Evolutionary conservation across 139 green algal genomes (phyloP), one percentile per base, ranked within the genome.

Genomic region (Tetradesmus obliquus): DNA sequence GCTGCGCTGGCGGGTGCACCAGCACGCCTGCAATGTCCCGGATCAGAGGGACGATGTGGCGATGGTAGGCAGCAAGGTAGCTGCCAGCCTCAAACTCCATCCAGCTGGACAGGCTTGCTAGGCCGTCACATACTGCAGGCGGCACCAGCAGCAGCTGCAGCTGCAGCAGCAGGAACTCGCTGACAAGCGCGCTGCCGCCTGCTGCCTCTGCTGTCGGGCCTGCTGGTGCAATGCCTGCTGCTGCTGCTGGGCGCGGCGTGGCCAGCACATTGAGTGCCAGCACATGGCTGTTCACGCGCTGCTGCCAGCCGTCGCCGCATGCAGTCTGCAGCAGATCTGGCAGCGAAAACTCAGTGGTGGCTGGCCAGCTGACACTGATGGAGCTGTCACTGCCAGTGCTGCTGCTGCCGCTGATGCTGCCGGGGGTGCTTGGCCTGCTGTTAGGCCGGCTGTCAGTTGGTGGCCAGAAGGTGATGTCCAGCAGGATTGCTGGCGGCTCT

Each of bases 101-200:
- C 9, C 1, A 55, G 53, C 9, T 32, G 53, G 19, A 5, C 20
- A 90, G 8, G 12, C 3, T 2, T 7, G 5, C 7, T 6, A 90
- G 53, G 2, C 15, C 69, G 24, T 55, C 17, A n/a, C 71, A 83
- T 20, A 84, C n/a, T 3, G 55, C 69, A 72, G 51, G 9, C 0
- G 86, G 86, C 53, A 90, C 22, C 86, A 90, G 69, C 86, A 90
- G 86, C 71, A 90, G 69, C 17, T 71, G 86, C 86, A 90, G 53
- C 86, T 90, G 86, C 86, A 90, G 86, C 71, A 90, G 71, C 69
- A 90, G 71, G 12, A 32, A 84, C 86, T 90, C 74, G 20, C 74
- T 53, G n/a, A 51, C 24, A 51, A 82, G 13, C 4, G n/a, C n/a
- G 19, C 62, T 9, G 17, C 83, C 51, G 57, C 57, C 83, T 71